Evolutionary conservation across 208 protist species (phyloP).

Genomic region (Crithidia fasciculata): DNA sequence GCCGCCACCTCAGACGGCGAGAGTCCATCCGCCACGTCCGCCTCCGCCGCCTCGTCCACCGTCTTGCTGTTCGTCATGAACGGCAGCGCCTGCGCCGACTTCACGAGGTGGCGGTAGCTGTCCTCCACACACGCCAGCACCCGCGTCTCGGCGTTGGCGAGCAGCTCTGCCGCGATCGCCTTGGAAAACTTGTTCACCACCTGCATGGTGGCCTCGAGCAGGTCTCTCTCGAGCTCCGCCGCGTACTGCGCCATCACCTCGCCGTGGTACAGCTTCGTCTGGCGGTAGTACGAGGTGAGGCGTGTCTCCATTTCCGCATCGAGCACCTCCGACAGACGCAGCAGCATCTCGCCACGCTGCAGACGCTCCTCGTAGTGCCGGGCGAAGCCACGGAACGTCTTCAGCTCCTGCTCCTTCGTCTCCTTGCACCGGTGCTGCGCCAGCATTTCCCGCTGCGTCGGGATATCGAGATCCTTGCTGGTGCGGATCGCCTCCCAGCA

Average conservation of each 20-base stretch:
- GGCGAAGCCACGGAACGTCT: constrained; percentile 57
- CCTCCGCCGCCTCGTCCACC: constrained; percentile 15
- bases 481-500: constrained; percentile 94
- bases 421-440: constrained; percentile 95
- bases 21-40: constrained; percentile 2
- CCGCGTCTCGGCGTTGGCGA: constrained; percentile 51
- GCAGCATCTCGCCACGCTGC: constrained; percentile 62
- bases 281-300: constrained; percentile 46
- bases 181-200: constrained; percentile 64
- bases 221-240: constrained; percentile 57
- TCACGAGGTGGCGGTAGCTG: constrained; percentile 50
- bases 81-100: constrained; percentile 59
- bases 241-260: constrained; percentile 47
- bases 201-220: constrained; percentile 53
- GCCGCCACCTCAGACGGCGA: background rate
- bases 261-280: constrained; percentile 75
- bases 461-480: constrained; percentile 97
- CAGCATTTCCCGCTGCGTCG: constrained; percentile 96
- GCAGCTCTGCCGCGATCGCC: constrained; percentile 54
- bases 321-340: constrained; percentile 57
- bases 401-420: constrained; percentile 59
- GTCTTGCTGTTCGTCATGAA: constrained; percentile 26
- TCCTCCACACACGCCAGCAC: constrained; percentile 62
- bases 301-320: constrained; percentile 59
- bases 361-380: constrained; percentile 60